Evolutionary conservation across 192 early-diverging fungal genomes (phyloP), one percentile per base, ranked within the genome.

Genomic region (Chytriomyces sp.): DNA sequence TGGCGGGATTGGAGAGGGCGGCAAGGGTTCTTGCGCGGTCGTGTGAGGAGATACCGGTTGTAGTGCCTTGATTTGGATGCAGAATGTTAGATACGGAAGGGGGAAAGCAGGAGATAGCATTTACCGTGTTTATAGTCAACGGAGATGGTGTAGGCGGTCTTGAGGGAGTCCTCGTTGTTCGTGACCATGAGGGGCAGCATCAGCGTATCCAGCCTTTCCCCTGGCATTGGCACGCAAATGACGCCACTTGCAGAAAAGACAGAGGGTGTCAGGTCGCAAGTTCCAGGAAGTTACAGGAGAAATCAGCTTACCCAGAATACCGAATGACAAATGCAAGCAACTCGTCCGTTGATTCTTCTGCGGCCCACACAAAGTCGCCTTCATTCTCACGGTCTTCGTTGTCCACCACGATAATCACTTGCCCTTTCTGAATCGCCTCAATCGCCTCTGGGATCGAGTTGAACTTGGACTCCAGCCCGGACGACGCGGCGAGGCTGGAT

Each of bases 361-460:
- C 98, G 0, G 98, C 93, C 75, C 98, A 94, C 66, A 99, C 94
- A 54, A 99, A 81, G 78, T 99, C 98, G 37, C 98, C 98, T 78
- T 99, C 98, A 82, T 99, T 99, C 81, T 99, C 98, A 19, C 96
- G 91, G 74, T 98, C 96, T 73, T 98, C 96, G 76, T 98, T 92
- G 81, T 99, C 97, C 70, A 98, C 93, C 3, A 92, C 97, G 25
- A 99, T 79, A 5, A 99, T 83, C 73, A 94, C 92, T 95, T 88
- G 70, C 92, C 95, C 59, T 77, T 82, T 41, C 89, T 93, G 79
- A 60, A 74, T 64, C n/a, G 58, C 89, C 25, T 81, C 79, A 10
- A 93, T 65, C 12, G 91, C 89, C 39, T 89, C 85, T 57, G 84
- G 81, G 71, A 93, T 87, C 19, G 82, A 70, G 78, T 92, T 84